A percentile compares a stretch with the other conserved stretches of the same genome.
These are phyloP conservation scores for Centrapalus pauciflorus DNA, from an alignment of 129 eudicot species.

Conservation along the genomic window DNA sequence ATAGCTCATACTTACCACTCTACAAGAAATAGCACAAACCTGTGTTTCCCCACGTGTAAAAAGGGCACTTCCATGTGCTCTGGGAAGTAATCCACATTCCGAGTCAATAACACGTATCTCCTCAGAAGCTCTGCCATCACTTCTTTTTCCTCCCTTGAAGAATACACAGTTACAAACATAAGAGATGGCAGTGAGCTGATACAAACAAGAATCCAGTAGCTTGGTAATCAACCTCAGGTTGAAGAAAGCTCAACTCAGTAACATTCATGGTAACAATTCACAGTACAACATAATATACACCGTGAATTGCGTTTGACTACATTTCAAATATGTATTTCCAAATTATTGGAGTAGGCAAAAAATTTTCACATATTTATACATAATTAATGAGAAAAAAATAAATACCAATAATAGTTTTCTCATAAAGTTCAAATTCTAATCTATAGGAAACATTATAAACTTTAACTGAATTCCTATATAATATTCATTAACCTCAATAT, in stretches of 20 bases:
- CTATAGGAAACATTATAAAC: neutral
- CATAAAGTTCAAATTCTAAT: neutral
- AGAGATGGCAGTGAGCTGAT: neutral
- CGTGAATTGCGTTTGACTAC: neutral
- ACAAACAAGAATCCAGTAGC: neutral
- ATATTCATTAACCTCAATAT: neutral
- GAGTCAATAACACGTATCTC: conserved; percentile 80
- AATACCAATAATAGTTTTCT: neutral
- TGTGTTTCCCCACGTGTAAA: conserved; percentile 99
- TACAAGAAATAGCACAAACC: conserved; percentile 39
- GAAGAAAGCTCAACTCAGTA: neutral
- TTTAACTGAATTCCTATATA: neutral
- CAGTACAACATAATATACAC: neutral
- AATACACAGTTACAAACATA: conserved; percentile 15
- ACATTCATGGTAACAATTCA: neutral
- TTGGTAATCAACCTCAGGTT: neutral
- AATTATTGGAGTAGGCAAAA: neutral
- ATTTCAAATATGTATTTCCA: neutral
- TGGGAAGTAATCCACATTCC: conserved; percentile 91
- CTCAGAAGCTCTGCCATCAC: conserved; percentile 85
- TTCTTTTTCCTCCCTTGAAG: conserved; percentile 87
- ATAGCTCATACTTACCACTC: neutral
- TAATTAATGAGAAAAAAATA: neutral
- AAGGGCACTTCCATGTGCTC: conserved; percentile 99
- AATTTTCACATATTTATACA: neutral